Evolutionary conservation across 345 rosid genomes (phyloP), one percentile per base, ranked within the genome.

Genomic region (Arabis alpina): DNA sequence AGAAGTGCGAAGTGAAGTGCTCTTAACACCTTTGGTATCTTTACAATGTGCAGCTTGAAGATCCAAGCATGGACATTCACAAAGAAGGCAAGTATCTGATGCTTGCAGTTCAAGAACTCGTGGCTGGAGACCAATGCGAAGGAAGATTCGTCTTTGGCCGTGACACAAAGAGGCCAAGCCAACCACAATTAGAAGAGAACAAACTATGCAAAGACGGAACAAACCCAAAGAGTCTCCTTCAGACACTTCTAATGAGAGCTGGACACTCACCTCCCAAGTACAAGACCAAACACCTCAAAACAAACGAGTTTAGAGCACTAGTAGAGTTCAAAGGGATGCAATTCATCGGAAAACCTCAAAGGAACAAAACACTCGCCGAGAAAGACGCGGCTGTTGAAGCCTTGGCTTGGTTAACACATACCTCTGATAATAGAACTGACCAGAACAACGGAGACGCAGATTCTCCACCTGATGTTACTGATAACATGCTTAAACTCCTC

Each of bases 301-400:
- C 97, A 0, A 91, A 94, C 37, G 99, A 94, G 83, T 94, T 87
- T 62, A 81, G 98, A 66, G 95, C 98, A 12, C 87, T 94, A 9
- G 95, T 87, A 16, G 99, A 94, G 76, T 91, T 94, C 80, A 91
- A 91, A 76, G 99, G 98, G 8, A 91, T 94, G 97, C 99, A 94
- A 44, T 94, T 94, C 66, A 92, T 94, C 0, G 99, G 98, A 39
- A 94, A 94, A 68, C 97, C 99, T 32, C 88, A 79, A 84, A 88
- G 76, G 73, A 94, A 88, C 81, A 94, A 94, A 83, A 97, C 91
- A 68, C 84, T 88, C 0, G 97, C 99, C 1, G 99, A 94, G 86
- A 84, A 92, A 73, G 98, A 91, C 65, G 99, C 99, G 57, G 98
- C 98, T 40, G 72, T 91, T 39, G 97, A 94, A 73, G 99, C 98